Evolutionary conservation across 768 basidiomycete genomes (phyloP).

Genomic region (Suillus decipiens): DNA sequence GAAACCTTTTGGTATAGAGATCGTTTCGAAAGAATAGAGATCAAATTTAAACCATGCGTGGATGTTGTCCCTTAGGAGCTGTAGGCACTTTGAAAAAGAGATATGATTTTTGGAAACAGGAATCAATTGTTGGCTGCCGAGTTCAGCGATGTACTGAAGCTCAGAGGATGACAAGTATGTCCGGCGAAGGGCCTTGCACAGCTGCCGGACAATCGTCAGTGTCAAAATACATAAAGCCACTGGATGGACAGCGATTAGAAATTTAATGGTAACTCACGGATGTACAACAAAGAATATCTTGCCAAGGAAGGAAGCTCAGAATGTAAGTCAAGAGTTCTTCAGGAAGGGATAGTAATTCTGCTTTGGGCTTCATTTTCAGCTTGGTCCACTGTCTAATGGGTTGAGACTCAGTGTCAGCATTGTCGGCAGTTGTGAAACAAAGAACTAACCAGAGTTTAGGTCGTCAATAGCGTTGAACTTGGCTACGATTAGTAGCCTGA

Average conservation of each 20-base stretch:
- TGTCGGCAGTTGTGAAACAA: neutral
- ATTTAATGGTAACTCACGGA: neutral
- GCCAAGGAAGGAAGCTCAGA: conserved; percentile 2
- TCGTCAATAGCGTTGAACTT: neutral
- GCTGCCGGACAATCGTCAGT: neutral
- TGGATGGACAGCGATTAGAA: neutral
- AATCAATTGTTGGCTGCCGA: conserved; percentile 1
- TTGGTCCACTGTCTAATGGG: neutral
- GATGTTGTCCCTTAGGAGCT: neutral
- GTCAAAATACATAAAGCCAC: neutral
- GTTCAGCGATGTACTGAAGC: conserved; percentile 7
- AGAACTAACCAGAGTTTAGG: neutral
- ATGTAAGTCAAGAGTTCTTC: neutral
- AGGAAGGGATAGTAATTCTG: neutral
- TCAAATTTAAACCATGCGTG: neutral
- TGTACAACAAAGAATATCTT: neutral
- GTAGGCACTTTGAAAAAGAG: neutral
- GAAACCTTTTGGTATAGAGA: neutral
- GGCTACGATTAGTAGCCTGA: neutral
- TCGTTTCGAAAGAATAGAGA: neutral
- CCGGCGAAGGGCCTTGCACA: neutral
- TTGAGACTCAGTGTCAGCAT: neutral
- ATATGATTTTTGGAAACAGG: neutral
- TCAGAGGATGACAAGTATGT: neutral
- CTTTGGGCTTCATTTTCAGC: neutral